A percentile compares a stretch with the other conserved stretches of the same genome.
Conservation (phyloP, 2,329 filamentous ascomycete species). For the Colletotrichum sp. region DNA sequence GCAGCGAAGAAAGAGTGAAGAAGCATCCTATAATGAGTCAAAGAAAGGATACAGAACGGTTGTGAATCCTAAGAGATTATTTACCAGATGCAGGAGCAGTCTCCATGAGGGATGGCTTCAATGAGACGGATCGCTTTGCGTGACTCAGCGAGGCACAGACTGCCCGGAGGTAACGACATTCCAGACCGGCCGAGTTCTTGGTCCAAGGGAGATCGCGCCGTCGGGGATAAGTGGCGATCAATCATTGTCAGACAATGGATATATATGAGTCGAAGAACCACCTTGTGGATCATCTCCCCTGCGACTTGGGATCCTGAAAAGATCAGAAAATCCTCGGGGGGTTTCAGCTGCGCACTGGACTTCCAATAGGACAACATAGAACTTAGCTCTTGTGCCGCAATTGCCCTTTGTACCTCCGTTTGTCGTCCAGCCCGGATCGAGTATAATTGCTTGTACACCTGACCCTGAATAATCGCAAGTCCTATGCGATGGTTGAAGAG, state of each 20-base stretch:
- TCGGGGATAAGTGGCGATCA: neutral
- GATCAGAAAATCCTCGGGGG: neutral
- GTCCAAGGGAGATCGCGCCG: neutral
- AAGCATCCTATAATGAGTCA: neutral
- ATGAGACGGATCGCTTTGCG: neutral
- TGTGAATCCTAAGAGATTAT: neutral
- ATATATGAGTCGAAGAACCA: neutral
- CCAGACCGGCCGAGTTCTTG: neutral
- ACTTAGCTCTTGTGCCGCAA: neutral
- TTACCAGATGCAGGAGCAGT: neutral
- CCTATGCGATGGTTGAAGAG: neutral
- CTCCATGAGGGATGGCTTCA: neutral
- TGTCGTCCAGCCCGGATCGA: constrained; percentile 27
- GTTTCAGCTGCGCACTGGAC: neutral
- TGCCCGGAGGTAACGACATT: neutral
- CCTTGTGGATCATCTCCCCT: neutral
- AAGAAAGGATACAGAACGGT: neutral
- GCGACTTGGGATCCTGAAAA: neutral
- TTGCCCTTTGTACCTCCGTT: constrained; percentile 11
- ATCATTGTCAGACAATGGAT: neutral
- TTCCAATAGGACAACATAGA: neutral
- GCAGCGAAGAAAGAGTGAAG: neutral
- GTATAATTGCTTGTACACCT: constrained; percentile 28
- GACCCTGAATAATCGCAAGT: constrained; percentile 29
- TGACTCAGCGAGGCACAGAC: neutral